Percentiles rank a stretch among this genome's conserved stretches.
Evolutionary conservation across 495 filamentous ascomycete species (phyloP).

Genomic region (Cercophora samala): DNA sequence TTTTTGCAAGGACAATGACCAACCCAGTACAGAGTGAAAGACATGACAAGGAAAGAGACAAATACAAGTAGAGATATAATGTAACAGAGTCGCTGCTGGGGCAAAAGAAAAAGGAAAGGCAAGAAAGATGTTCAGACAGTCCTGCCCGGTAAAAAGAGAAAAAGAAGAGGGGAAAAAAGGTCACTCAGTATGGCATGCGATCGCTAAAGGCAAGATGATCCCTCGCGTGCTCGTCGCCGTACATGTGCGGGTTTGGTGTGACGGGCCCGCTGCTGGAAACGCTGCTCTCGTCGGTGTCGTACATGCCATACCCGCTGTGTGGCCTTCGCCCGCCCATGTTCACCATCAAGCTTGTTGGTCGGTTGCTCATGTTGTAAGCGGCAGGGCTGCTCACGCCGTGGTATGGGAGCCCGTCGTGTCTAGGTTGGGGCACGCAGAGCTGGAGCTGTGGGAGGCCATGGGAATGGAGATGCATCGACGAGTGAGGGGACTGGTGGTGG

Average conservation of each 20-base stretch:
- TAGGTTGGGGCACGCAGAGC: conserved; percentile 13
- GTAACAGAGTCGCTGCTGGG: not conserved
- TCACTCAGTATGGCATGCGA: conserved; percentile 38
- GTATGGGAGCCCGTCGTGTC: conserved; percentile 15
- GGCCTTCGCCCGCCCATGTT: conserved; percentile 21
- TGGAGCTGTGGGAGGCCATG: conserved; percentile 26
- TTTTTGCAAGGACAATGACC: not conserved
- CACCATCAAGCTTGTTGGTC: conserved; percentile 16
- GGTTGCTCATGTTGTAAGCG: conserved; percentile 30
- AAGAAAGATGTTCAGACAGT: not conserved
- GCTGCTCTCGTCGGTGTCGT: conserved; percentile 45
- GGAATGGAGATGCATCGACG: conserved; percentile 14
- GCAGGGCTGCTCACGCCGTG: conserved; percentile 29
- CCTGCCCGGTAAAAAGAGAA: not conserved
- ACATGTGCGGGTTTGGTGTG: conserved; percentile 38
- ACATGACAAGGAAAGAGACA: not conserved
- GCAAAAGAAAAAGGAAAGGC: not conserved
- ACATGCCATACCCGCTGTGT: conserved; percentile 40
- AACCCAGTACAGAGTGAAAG: not conserved
- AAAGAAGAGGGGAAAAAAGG: conserved; percentile 6
- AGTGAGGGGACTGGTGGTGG: conserved; percentile 19
- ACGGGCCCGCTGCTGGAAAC: conserved; percentile 33
- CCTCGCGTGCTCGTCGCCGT: conserved; percentile 44
- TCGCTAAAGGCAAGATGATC: conserved; percentile 41
- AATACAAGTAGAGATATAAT: conserved; percentile 2